Conservation (phyloP, 2,329 filamentous ascomycete genomes). For the Dactylellina leptospora region DNA sequence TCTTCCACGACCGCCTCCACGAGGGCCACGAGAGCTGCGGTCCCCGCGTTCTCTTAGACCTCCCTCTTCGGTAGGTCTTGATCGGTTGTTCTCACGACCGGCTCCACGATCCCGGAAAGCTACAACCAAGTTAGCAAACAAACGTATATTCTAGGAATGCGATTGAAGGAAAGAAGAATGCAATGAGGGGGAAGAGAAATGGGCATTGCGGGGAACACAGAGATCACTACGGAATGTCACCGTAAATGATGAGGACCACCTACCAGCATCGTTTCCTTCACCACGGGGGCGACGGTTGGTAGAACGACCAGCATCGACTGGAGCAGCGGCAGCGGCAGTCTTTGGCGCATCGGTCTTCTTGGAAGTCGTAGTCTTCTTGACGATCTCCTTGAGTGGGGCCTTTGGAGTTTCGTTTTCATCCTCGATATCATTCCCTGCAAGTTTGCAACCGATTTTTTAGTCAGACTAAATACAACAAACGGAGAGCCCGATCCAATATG, state of each 20-base stretch:
- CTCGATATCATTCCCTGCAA: constrained; percentile 73
- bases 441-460: constrained; percentile 50
- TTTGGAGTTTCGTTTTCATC: constrained; percentile 74
- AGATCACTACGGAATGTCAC: too few species aligned
- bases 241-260: background rate
- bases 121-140: constrained; percentile 60
- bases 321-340: constrained; percentile 32
- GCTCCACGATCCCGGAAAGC: constrained; percentile 89
- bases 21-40: constrained; percentile 62
- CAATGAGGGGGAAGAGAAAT: too few species aligned
- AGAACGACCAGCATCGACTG: constrained; percentile 38
- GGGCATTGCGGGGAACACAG: too few species aligned
- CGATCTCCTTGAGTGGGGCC: constrained; percentile 85
- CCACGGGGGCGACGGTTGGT: constrained; percentile 56
- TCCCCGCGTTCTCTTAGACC: constrained; percentile 61
- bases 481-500: too few species aligned
- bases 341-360: constrained; percentile 80
- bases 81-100: constrained; percentile 82
- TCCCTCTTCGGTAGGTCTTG: constrained; percentile 77
- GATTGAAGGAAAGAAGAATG: background rate
- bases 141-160: constrained; percentile 3
- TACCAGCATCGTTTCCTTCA: constrained; percentile 55
- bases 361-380: constrained; percentile 79
- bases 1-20: constrained; percentile 69
- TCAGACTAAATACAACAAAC: constrained; percentile 31